Base-by-base conservation (phyloP, 75 land plant species). In the Pinus taeda region DNA sequence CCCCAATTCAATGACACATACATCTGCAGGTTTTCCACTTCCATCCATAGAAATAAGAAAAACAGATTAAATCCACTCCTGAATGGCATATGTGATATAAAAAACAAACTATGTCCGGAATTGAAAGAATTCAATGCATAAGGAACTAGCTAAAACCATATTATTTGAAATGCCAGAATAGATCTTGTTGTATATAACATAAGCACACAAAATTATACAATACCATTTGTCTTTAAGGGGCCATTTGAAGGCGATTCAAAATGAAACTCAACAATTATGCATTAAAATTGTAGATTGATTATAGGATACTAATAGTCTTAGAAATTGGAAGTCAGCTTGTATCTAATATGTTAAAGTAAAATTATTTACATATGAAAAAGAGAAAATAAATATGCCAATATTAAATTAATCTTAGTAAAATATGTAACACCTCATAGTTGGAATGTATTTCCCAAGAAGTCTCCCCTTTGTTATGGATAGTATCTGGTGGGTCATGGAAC, bases 1-100 rank as follows among this genome's bases (percentile, higher is more conserved):
- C 65, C 99, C 99, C 78, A 96, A 78, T 86, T 96, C 97, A 45
- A 96, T 96, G 66, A 96, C 95, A 86, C 99, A 96, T 65, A 96
- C 95, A 87, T 96, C 99, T 57, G 99, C 95, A 55, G 91, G 82
- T 15, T 85, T 86, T 57, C 86, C 86, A 63, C 86, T 73, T 24
- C 97, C 99, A 89, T 96, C 99, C 18, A 96, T 97, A 61, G 99
- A 92, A 74, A 96, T 85, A 74, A 60, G 21, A 8, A 97, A 88
- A 20, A 87, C 99, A 4, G 89, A 83, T 75, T 96, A 95, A 77
- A 96, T 94, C 99, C 99, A 94, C 71, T 94, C 95, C 76, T 96
- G 26, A 26, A 26, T 26, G 26, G 26, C 26, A 26, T 26, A 26
- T 26, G 97, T 96, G 57, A 96, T 83, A 73, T 96, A 95, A 18